Evolutionary conservation across 345 rosid genomes (phyloP).

Genomic region (Eucalyptus marginata): DNA sequence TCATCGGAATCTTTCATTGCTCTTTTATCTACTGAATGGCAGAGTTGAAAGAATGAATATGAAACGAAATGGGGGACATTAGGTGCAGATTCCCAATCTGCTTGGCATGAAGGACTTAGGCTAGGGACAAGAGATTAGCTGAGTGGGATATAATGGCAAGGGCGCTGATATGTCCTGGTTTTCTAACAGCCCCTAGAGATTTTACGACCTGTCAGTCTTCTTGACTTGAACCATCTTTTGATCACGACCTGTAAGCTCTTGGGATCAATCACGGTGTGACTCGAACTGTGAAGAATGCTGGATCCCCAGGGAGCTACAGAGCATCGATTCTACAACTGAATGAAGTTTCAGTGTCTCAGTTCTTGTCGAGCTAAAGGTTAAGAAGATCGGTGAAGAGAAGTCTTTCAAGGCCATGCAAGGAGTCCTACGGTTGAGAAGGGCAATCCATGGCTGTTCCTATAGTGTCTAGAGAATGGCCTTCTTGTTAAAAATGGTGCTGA

Average conservation of each 20-base stretch:
- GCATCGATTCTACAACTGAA: slow-evolving; percentile 19
- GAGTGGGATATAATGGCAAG: background rate
- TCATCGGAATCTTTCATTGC: background rate
- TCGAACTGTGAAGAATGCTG: slow-evolving; percentile 42
- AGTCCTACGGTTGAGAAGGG: background rate
- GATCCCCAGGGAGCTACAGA: slow-evolving; percentile 37
- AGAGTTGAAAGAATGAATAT: background rate
- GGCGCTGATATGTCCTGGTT: background rate
- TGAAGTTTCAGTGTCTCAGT: slow-evolving; percentile 35
- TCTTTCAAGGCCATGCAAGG: slow-evolving; percentile 25
- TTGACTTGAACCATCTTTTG: slow-evolving; percentile 71
- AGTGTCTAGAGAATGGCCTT: background rate
- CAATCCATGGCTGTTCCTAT: background rate
- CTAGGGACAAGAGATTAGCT: background rate
- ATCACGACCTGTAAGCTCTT: slow-evolving; percentile 34
- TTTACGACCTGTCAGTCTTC: slow-evolving; percentile 3
- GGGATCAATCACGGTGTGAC: background rate
- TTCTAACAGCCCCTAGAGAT: background rate
- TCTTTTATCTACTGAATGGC: background rate
- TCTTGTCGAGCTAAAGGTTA: slow-evolving; percentile 32
- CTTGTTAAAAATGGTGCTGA: background rate
- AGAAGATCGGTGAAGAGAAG: slow-evolving; percentile 42
- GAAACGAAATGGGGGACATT: background rate
- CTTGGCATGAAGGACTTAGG: background rate
- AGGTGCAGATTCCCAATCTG: background rate